Conservation (phyloP, 352 stramenopile species). For the Thalassiosira livingstoniorum region DNA sequence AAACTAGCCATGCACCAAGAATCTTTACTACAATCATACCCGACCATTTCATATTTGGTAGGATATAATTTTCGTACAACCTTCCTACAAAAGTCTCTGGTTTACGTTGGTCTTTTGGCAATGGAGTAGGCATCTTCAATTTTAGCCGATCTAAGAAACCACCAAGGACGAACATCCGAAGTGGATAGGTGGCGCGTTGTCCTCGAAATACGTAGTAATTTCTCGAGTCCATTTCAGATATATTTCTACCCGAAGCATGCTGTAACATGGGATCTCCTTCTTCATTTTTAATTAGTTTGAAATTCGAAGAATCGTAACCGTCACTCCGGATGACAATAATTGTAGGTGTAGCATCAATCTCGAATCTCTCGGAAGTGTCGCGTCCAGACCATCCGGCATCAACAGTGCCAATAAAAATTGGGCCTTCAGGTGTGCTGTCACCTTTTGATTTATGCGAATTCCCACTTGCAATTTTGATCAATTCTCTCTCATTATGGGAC, state of each 20-base stretch:
- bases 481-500: slow-evolving; percentile 22
- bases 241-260: not conserved
- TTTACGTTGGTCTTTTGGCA: slow-evolving; percentile 32
- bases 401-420: slow-evolving; percentile 46
- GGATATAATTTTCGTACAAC: slow-evolving; percentile 28
- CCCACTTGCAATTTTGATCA: not conserved
- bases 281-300: not conserved
- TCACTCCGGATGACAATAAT: slow-evolving; percentile 54
- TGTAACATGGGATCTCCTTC: not conserved
- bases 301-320: slow-evolving; percentile 11
- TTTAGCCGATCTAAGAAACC: slow-evolving; percentile 32
- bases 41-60: slow-evolving; percentile 19
- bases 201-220: slow-evolving; percentile 47
- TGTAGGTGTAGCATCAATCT: slow-evolving; percentile 51
- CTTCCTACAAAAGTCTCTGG: slow-evolving; percentile 8
- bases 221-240: slow-evolving; percentile 26
- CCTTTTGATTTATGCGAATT: not conserved
- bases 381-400: slow-evolving; percentile 46
- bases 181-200: slow-evolving; percentile 46
- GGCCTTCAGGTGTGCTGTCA: slow-evolving; percentile 3
- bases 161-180: slow-evolving; percentile 46
- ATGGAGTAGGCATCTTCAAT: slow-evolving; percentile 32
- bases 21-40: slow-evolving; percentile 32
- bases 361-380: slow-evolving; percentile 53
- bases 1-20: slow-evolving; percentile 47